Conservation (phyloP, 1,284 basidiomycete genomes). For the Schizophyllum amplum region DNA sequence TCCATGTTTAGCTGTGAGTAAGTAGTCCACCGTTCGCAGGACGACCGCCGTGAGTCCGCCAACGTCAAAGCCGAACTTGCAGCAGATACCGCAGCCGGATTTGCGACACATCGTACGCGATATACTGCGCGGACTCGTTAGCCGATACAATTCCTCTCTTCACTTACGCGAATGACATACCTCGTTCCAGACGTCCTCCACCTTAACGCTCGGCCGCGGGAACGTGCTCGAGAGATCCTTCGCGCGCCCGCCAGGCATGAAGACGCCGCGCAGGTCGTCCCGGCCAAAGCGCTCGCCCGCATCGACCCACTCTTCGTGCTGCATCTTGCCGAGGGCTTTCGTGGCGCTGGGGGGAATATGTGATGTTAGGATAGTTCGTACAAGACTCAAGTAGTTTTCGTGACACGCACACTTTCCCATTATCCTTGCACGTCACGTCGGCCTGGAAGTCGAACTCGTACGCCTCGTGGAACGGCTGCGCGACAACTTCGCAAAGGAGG, state of each 20-base stretch:
- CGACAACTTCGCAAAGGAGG: constrained; percentile 53
- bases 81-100: constrained; percentile 33
- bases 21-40: too few relatives aligned
- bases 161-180: background rate
- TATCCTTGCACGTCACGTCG: background rate
- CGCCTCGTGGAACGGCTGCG: constrained; percentile 46
- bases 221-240: constrained; percentile 24
- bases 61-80: constrained; percentile 24
- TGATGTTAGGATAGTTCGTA: constrained; percentile 7
- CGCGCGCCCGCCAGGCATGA: constrained; percentile 46
- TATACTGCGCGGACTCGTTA: constrained; percentile 11
- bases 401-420: constrained; percentile 17
- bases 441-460: constrained; percentile 9
- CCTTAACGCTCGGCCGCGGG: constrained; percentile 11
- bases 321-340: constrained; percentile 17
- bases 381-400: too few relatives aligned
- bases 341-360: background rate
- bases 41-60: too few relatives aligned
- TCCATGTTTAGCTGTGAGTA: background rate
- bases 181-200: constrained; percentile 16
- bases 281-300: constrained; percentile 43
- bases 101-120: constrained; percentile 31
- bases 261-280: constrained; percentile 40
- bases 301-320: constrained; percentile 53
- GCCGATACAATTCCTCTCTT: background rate